Evolutionary conservation across 2,329 filamentous ascomycete genomes (phyloP).

Genomic region (Colletotrichum theobromicola): DNA sequence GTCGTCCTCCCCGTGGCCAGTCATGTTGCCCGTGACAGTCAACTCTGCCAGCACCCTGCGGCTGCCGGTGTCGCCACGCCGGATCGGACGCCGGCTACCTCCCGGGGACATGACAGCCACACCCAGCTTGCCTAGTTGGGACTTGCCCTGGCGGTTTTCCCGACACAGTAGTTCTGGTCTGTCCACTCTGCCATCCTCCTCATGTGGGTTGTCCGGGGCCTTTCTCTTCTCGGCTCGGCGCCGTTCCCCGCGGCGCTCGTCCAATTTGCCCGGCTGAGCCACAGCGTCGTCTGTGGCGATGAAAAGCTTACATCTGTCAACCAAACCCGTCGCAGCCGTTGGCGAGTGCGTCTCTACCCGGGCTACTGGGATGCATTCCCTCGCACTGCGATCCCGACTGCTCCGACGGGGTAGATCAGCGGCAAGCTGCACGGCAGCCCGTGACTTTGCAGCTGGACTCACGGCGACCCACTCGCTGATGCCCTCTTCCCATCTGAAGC

Average conservation of each 20-base stretch:
- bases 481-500: conserved; percentile 45
- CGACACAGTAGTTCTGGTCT: not conserved
- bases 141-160: not conserved
- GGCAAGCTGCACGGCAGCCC: not conserved
- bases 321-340: not conserved
- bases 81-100: not conserved
- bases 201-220: not conserved
- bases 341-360: not conserved
- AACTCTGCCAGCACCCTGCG: not conserved
- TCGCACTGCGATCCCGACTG: not conserved
- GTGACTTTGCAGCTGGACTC: not conserved
- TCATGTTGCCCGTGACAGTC: not conserved
- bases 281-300: not conserved
- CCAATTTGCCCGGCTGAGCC: not conserved
- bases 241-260: not conserved
- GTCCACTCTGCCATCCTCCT: not conserved
- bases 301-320: not conserved
- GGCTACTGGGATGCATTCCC: not conserved
- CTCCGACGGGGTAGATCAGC: not conserved
- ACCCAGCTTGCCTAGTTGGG: not conserved
- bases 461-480: conserved; percentile 44
- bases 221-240: not conserved
- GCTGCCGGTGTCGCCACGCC: not conserved
- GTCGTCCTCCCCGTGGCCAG: conserved; percentile 7
- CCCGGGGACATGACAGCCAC: not conserved